Conservation (phyloP, 129 eudicot genomes). For the Helianthus tuberosus region DNA sequence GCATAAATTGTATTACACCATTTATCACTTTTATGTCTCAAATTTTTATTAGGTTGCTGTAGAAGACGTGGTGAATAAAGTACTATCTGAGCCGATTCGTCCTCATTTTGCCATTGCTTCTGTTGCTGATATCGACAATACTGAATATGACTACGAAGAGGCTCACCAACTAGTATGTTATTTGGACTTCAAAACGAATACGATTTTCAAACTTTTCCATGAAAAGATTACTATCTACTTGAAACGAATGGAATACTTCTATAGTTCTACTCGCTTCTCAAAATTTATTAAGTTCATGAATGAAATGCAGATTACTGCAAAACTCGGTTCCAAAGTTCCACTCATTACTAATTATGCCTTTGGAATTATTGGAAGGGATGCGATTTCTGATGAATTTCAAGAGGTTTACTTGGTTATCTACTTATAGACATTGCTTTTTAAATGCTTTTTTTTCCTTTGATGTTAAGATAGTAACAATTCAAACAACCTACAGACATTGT, state of each 20-base stretch:
- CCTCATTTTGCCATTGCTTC: not conserved
- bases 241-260: no score
- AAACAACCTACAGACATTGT: no score
- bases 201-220: no score
- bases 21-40: no score
- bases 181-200: not conserved
- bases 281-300: not conserved
- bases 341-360: conserved; percentile 44
- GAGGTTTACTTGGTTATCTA: conserved; percentile 49
- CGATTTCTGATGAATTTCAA: conserved; percentile 32
- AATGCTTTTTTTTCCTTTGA: not conserved
- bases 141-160: conserved; percentile 19
- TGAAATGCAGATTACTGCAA: conserved; percentile 53
- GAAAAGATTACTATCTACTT: no score
- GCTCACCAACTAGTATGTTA: conserved; percentile 64
- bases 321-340: conserved; percentile 58
- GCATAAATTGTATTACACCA: not conserved
- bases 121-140: conserved; percentile 32
- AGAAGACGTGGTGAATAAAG: no score
- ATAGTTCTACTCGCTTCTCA: no score
- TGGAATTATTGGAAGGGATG: conserved; percentile 28
- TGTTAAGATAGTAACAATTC: not conserved
- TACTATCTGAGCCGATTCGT: no score
- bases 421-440: no score
- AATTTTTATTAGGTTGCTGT: conserved; percentile 2